These are phyloP conservation scores for Candida qinlingensis DNA, from an alignment of 805 yeast species.

Conservation along the genomic window DNA sequence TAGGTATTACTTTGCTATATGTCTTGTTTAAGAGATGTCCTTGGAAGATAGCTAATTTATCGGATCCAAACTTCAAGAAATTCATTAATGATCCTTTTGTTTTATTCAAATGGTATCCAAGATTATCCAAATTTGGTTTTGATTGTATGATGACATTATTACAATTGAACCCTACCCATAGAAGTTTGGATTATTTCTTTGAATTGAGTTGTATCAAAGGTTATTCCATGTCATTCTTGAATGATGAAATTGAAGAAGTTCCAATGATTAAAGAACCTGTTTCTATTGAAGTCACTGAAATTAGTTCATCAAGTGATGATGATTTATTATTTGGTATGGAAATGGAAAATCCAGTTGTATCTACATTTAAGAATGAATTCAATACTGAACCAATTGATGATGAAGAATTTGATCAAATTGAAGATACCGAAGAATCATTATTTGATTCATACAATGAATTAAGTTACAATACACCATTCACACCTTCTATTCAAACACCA, in stretches of 20 bases:
- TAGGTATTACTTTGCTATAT: conserved; percentile 77
- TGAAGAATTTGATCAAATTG: background rate
- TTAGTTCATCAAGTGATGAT: conserved; percentile 6
- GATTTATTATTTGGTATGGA: conserved; percentile 14
- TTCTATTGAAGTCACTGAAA: conserved; percentile 1
- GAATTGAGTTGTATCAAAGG: conserved; percentile 10
- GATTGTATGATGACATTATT: conserved; percentile 59
- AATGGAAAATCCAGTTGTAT: conserved; percentile 5
- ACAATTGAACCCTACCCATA: conserved; percentile 58
- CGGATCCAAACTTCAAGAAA: conserved; percentile 63
- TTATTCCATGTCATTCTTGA: conserved; percentile 3
- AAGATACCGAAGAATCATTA: conserved; percentile 5
- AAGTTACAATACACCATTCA: conserved; percentile 9
- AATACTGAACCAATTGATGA: background rate
- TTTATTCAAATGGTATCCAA: conserved; percentile 69
- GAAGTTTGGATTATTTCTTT: conserved; percentile 41
- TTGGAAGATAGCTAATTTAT: conserved; percentile 62
- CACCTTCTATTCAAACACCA: conserved; percentile 12
- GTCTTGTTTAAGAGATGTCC: conserved; percentile 82
- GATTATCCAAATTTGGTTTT: conserved; percentile 67
- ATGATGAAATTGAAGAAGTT: background rate
- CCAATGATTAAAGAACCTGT: background rate
- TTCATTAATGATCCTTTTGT: conserved; percentile 66
- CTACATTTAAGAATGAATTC: conserved; percentile 1
- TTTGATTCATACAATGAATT: conserved; percentile 5